Evolutionary conservation across 2,329 filamentous ascomycete genomes (phyloP).

Genomic region (Pyrenochaeta sp.): DNA sequence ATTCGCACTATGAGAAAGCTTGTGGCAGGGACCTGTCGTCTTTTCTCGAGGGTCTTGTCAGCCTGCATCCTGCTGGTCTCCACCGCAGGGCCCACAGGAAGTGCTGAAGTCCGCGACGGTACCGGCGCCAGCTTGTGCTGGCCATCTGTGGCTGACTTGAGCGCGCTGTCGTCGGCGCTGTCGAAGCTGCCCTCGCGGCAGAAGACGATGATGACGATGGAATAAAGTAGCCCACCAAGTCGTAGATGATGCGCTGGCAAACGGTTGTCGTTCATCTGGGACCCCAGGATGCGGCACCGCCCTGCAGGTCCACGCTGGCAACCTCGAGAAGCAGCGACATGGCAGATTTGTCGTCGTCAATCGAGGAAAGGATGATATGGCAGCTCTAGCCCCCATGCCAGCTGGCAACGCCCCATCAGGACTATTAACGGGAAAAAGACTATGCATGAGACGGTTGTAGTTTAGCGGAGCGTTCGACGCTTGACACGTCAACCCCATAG

Average conservation of each 20-base stretch:
- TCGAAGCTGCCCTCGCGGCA: conserved; percentile 10
- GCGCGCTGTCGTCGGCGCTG: conserved; percentile 18
- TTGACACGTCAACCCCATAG: conserved; percentile 48
- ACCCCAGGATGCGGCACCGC: conserved; percentile 31
- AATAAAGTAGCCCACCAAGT: conserved; percentile 24
- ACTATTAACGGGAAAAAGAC: conserved; percentile 35
- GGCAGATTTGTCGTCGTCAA: conserved; percentile 27
- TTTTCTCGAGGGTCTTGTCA: conserved; percentile 21
- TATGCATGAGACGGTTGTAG: conserved; percentile 41
- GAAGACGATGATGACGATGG: conserved; percentile 24
- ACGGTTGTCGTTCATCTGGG: conserved; percentile 25
- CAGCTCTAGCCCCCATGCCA: conserved; percentile 42
- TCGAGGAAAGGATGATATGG: conserved; percentile 28
- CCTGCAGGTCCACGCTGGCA: conserved; percentile 31
- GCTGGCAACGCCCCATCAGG: conserved; percentile 48
- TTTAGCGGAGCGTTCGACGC: conserved; percentile 45
- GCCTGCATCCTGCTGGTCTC: conserved; percentile 25
- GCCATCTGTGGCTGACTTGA: conserved; percentile 30
- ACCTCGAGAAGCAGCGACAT: conserved; percentile 24
- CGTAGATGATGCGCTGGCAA: conserved; percentile 36
- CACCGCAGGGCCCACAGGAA: conserved; percentile 29
- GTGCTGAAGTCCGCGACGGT: conserved; percentile 8
- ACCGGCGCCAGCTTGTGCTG: conserved; percentile 27
- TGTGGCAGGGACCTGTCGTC: conserved; percentile 20
- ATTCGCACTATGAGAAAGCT: conserved; percentile 13